Conservation (phyloP, 768 basidiomycete species). For the Pisolithus orientalis region DNA sequence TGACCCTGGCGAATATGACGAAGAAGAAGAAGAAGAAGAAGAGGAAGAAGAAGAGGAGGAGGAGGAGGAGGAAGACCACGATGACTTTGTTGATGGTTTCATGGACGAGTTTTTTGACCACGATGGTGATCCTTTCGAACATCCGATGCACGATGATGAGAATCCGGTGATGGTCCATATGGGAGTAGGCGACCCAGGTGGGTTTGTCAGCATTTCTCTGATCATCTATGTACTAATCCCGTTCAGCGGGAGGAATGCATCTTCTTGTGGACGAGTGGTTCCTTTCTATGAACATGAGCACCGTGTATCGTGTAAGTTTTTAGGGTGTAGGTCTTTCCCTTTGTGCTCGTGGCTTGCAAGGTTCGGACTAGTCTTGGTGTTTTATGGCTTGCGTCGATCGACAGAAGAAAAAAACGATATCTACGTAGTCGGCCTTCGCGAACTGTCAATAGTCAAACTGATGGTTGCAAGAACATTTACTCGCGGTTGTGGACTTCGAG, state of each 20-base stretch:
- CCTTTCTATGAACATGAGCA: conserved; percentile 13
- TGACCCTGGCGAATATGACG: conserved; percentile 1
- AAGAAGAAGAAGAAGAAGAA: conserved; percentile 2
- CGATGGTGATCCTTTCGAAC: background rate
- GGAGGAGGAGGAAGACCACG: conserved; percentile 1
- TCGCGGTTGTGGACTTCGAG: too few relatives aligned
- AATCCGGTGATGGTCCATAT: background rate
- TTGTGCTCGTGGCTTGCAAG: background rate
- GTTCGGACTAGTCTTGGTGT: too few relatives aligned
- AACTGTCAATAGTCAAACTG: too few relatives aligned
- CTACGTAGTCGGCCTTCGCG: too few relatives aligned
- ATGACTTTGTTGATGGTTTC: conserved; percentile 4
- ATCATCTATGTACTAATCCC: background rate
- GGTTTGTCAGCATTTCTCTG: background rate
- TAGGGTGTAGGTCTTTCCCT: conserved; percentile 4
- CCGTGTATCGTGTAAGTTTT: conserved; percentile 21
- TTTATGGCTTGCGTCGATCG: too few relatives aligned
- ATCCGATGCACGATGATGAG: background rate
- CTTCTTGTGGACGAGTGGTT: conserved; percentile 16
- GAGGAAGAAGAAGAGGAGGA: conserved; percentile 4
- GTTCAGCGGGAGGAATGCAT: background rate
- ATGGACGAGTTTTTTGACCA: conserved; percentile 1
- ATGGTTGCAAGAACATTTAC: too few relatives aligned
- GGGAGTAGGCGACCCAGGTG: conserved; percentile 8
- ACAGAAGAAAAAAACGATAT: too few relatives aligned